Conservation (phyloP, 2,329 filamentous ascomycete species). For the Pyricularia grisea region DNA sequence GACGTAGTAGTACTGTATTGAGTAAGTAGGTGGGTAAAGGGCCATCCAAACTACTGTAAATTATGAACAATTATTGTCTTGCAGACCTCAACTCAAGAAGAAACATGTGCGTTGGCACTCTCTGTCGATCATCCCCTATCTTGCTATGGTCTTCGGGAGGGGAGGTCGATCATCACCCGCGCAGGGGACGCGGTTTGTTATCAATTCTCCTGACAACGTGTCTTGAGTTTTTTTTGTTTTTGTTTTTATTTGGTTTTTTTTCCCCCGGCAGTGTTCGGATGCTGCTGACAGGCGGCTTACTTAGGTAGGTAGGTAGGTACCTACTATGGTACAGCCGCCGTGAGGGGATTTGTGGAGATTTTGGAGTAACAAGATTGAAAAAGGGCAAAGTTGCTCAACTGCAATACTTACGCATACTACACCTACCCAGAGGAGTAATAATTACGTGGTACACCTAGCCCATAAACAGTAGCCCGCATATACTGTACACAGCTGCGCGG, state of each 20-base stretch:
- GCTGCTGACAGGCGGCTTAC: not conserved
- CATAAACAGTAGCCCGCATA: not conserved
- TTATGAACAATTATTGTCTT: no score
- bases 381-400: not conserved
- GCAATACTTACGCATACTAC: not conserved
- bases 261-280: not conserved
- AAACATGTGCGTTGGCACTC: not conserved
- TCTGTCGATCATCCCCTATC: not conserved
- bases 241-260: no score
- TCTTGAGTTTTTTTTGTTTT: not conserved
- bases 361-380: not conserved
- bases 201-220: not conserved
- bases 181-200: not conserved
- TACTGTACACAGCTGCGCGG: no score
- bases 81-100: no score
- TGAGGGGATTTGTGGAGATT: not conserved
- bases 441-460: not conserved
- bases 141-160: not conserved
- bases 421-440: not conserved
- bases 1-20: no score
- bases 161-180: not conserved
- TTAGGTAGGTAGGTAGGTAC: no score
- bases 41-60: no score
- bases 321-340: not conserved
- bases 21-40: no score